A percentile compares a stretch with the other conserved stretches of the same genome.
These are phyloP conservation scores for Graphilbum sp. DNA, from an alignment of 2,329 filamentous ascomycete species.

Conservation along the genomic window DNA sequence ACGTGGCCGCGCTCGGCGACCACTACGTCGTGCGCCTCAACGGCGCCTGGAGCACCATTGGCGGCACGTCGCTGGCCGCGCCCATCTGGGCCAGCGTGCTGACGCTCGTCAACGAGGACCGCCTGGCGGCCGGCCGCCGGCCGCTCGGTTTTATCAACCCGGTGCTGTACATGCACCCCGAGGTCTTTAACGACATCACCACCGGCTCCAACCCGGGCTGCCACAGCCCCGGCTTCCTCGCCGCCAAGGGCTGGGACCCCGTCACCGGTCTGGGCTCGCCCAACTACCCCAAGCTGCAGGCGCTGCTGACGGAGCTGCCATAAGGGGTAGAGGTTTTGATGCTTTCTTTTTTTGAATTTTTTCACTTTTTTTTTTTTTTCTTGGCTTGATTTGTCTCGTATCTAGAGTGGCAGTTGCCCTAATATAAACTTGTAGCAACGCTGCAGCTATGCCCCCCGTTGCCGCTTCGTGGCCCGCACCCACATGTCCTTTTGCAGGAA, in stretches of 20 bases:
- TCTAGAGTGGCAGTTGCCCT: too few relatives aligned
- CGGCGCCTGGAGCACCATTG: slow-evolving; percentile 17
- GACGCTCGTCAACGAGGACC: slow-evolving; percentile 44
- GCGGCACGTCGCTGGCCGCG: slow-evolving; percentile 37
- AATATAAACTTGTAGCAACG: too few relatives aligned
- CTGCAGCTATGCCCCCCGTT: too few relatives aligned
- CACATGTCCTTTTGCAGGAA: slow-evolving; percentile 16
- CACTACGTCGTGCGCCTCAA: slow-evolving; percentile 13
- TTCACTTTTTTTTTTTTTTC: too few relatives aligned
- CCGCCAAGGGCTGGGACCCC: slow-evolving; percentile 14
- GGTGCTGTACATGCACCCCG: slow-evolving; percentile 14
- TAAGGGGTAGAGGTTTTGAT: background rate
- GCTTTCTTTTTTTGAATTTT: background rate
- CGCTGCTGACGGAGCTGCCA: slow-evolving; percentile 9
- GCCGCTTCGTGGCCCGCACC: slow-evolving; percentile 12
- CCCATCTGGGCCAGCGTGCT: slow-evolving; percentile 43
- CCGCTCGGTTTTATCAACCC: slow-evolving; percentile 21
- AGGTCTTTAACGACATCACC: slow-evolving; percentile 16
- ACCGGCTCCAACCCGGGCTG: slow-evolving; percentile 17
- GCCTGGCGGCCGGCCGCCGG: slow-evolving; percentile 28
- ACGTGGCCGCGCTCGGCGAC: slow-evolving; percentile 14
- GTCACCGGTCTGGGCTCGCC: slow-evolving; percentile 12
- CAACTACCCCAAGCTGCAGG: slow-evolving; percentile 10
- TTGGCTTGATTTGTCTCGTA: too few relatives aligned
- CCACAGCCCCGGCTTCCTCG: slow-evolving; percentile 15